Percentiles rank a stretch among this genome's conserved stretches.
Evolutionary conservation across 2,329 filamentous ascomycete genomes (phyloP).

Genomic region (Aspergillus spinulosporus): DNA sequence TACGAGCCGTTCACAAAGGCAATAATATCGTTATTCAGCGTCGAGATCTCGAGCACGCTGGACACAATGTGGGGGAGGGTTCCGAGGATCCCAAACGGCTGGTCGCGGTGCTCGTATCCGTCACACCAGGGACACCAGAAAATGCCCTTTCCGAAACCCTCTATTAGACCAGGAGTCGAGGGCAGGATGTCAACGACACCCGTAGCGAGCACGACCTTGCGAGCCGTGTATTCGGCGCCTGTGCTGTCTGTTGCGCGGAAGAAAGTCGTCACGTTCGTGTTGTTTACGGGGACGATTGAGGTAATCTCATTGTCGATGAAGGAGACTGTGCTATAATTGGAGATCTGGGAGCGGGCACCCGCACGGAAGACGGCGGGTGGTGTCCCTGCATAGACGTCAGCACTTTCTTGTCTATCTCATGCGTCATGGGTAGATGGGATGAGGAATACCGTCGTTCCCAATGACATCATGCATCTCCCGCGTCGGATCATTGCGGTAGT

Average conservation of each 20-base stretch:
- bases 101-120: constrained; percentile 62
- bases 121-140: constrained; percentile 68
- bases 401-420: neutral
- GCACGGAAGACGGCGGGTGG: constrained; percentile 57
- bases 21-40: constrained; percentile 57
- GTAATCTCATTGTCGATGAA: constrained; percentile 57
- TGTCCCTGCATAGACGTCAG: constrained; percentile 45
- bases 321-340: constrained; percentile 51
- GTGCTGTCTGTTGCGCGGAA: constrained; percentile 48
- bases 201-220: constrained; percentile 60
- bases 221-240: constrained; percentile 46
- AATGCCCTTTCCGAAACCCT: constrained; percentile 61
- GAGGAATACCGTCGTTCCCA: constrained; percentile 55
- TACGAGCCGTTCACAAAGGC: constrained; percentile 63
- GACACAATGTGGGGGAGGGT: constrained; percentile 47
- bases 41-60: constrained; percentile 54
- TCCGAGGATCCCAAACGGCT: constrained; percentile 57
- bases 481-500: constrained; percentile 59
- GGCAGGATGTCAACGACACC: constrained; percentile 59
- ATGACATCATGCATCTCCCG: constrained; percentile 63
- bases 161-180: constrained; percentile 53
- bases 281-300: constrained; percentile 28
- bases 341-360: constrained; percentile 55
- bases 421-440: neutral
- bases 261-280: constrained; percentile 37